Base-by-base conservation (phyloP, 2,329 filamentous ascomycete genomes). In the Verticillium albo-atrum region DNA sequence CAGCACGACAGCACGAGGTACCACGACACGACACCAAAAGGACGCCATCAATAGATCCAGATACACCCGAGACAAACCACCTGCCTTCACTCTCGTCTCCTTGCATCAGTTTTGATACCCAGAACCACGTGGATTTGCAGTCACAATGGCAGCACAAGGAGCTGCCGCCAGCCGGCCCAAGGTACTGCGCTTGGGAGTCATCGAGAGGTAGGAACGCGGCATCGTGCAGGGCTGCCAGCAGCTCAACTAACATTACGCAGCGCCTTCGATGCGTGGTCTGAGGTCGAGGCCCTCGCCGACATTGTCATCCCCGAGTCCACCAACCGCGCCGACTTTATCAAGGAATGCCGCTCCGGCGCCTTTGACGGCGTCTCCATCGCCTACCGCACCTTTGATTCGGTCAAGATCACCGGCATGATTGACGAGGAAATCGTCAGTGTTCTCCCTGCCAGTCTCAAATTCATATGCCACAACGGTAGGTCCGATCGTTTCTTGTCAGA, bases 321-420 rank as follows among this genome's bases (percentile, higher is more conserved):
- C 23, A 85, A 80, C 71, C 85, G 90, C 58, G 71, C 74, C 23
- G 86, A 86, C 20, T 94, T 96, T 72, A 75, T 94, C 57, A 71
- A 83, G 54, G 89, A 94, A 75, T 88, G 85, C 71, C 75, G 77
- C 55, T 80, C 82, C 23, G 89, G 89, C 23, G 78, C 79, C 32
- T 78, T 92, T n/a, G 84, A 91, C 64, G 87, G 84, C 62, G 82
- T 87, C 32, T 68, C 82, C 23, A 87, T 83, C 37, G 81, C 83
- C 28, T 95, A 89, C 74, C 85, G 91, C 58, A 94, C 89, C 15
- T 91, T 92, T 66, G 73, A 73, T 52, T 90, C 87, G 32, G 77
- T 83, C 50, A 69, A 68, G 14, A 78, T 88, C 60, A 94, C 90
- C 0, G 92, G 92, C 2, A 74, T 77, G 23, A 76, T 95, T 62